Evolutionary conservation across 2,329 filamentous ascomycete species (phyloP).

Genomic region (Botryosphaeria agaves): DNA sequence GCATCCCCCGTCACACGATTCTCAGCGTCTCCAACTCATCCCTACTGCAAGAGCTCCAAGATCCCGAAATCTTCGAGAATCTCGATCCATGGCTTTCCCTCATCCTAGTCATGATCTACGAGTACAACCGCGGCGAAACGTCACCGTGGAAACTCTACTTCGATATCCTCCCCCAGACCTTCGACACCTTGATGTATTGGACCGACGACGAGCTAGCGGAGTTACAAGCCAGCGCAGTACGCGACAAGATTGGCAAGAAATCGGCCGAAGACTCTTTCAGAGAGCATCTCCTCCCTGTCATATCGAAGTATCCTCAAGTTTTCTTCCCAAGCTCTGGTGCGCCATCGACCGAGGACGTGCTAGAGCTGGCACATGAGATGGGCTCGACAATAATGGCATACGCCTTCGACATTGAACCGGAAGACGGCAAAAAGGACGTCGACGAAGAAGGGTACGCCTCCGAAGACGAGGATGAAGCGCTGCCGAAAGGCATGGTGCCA

Average conservation of each 20-base stretch:
- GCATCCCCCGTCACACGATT: conserved; percentile 54
- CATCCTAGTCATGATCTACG: conserved; percentile 70
- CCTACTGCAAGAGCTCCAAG: conserved; percentile 11
- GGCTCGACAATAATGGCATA: conserved; percentile 86
- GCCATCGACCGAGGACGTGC: conserved; percentile 25
- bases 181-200: conserved; percentile 91
- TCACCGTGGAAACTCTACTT: conserved; percentile 70
- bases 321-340: conserved; percentile 19
- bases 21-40: conserved; percentile 55
- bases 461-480: conserved; percentile 28
- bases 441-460: conserved; percentile 35
- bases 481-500: conserved; percentile 70
- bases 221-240: conserved; percentile 62
- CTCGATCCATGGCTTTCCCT: conserved; percentile 35
- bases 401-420: conserved; percentile 61
- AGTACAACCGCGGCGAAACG: conserved; percentile 38
- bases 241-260: conserved; percentile 57
- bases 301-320: conserved; percentile 19
- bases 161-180: conserved; percentile 48
- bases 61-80: conserved; percentile 8
- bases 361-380: conserved; percentile 56
- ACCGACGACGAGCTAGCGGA: conserved; percentile 46
- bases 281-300: conserved; percentile 35
- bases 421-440: conserved; percentile 28
- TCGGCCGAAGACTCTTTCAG: conserved; percentile 55